Base-by-base conservation (phyloP, 179 eudicot genomes). In the Actinidia polygama region DNA sequence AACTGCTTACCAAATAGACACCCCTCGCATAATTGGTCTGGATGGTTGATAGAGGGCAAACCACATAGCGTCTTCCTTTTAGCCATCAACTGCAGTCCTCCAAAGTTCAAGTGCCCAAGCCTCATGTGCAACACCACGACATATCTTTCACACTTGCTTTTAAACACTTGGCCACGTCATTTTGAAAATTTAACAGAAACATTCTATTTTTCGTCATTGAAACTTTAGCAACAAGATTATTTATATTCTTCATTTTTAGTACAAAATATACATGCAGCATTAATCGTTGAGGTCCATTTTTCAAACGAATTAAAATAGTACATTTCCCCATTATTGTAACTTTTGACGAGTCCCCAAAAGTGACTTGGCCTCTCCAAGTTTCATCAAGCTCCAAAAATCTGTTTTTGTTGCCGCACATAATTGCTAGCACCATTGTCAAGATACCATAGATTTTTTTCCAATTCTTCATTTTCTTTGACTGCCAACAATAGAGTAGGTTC, bases 91-190 rank as follows among this genome's bases (percentile, higher is more conserved):
- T 57, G 19, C 36, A 80, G 36, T 10, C n/a, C 54, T 51, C 68
- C 69, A 59, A 80, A 71, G 40, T 69, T 80, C 69, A 71, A 59
- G 46, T 80, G 78, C 12, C 68, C 21, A 57, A 57, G 40, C 70
- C 54, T 24, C n/a, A 12, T 14, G 23, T 68, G 72, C 72, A 68
- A 3, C 7, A 46, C 72, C 72, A 68, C 0, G 72, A 10, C 19
- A 26, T 21, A 46, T 58, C 77, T 5, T 73, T 16, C 11, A 72
- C 40, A 81, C 23, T 36, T 10, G 18, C 57, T 14, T 81, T 61
- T 10, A 72, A 51, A 19, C 72, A 73, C 69, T 81, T 81, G 10
- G 61, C 71, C 5, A 59, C 26, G 47, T 59, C 72, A 44, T 8
- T 61, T 10, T 73, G 57, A 59, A 81, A 5, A 24, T 62, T 57